These are phyloP conservation scores for Pseudonitzschia multiseries DNA, from an alignment of 108 stramenopile species.

Conservation along the genomic window DNA sequence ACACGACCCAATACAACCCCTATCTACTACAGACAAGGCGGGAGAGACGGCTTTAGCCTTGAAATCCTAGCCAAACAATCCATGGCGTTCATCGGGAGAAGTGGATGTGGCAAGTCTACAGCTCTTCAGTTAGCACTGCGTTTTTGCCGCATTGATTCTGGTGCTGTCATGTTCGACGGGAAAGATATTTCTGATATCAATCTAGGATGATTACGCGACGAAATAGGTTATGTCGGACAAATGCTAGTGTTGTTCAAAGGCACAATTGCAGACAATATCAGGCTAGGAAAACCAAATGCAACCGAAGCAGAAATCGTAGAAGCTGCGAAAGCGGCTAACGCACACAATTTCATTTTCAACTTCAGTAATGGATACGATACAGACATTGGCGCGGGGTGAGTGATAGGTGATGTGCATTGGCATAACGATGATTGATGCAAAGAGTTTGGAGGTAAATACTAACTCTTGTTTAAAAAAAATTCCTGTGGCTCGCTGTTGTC, in stretches of 20 bases:
- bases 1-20: constrained; percentile 73
- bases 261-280: constrained; percentile 78
- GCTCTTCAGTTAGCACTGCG: constrained; percentile 86
- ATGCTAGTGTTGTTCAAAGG: constrained; percentile 86
- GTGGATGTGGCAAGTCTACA: constrained; percentile 80
- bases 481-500: constrained; percentile 42
- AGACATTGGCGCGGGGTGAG: constrained; percentile 77
- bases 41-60: constrained; percentile 53
- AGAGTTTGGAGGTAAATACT: not conserved
- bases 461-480: not conserved
- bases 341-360: constrained; percentile 75
- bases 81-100: constrained; percentile 89
- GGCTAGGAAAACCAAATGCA: constrained; percentile 46
- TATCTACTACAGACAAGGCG: constrained; percentile 42
- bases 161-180: constrained; percentile 80
- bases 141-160: constrained; percentile 87
- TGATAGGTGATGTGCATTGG: constrained; percentile 13
- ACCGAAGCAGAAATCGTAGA: constrained; percentile 55
- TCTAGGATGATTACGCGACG: constrained; percentile 42
- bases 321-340: constrained; percentile 90
- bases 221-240: constrained; percentile 95
- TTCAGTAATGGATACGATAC: constrained; percentile 90
- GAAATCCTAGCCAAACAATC: constrained; percentile 75
- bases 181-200: constrained; percentile 71
- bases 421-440: not conserved